Evolutionary conservation across 2,329 filamentous ascomycete genomes (phyloP), one percentile per base, ranked within the genome.

Genomic region (Venturia aucupariae): DNA sequence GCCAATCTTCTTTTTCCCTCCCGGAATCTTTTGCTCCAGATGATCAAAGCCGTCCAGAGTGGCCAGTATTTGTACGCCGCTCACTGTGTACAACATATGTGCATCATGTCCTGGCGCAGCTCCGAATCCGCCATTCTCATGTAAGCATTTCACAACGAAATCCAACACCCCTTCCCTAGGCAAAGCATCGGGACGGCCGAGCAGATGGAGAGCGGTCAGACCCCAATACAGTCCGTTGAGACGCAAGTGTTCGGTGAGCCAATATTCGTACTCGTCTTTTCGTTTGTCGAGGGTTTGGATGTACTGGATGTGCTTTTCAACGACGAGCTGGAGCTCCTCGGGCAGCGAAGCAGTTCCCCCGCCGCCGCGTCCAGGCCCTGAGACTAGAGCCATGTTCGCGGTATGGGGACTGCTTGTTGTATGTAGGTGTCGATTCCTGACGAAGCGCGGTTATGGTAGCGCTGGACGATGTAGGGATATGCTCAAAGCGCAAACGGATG

Each of bases 151-250:
- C 61, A 97, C 83, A n/a, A 97, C 90, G 77, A 96, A 99, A 69
- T 92, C 86, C 71, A 99, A 88, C 30, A 94, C 89, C 67, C 90
- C 86, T 63, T 87, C 82, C 63, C 90, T 86, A 13, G 93, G 89
- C 11, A 99, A 84, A 3, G 89, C 91, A 67, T 95, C 86, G 1
- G 92, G 90, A 64, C 84, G 87, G 60, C 87, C 85, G 66, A 99
- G 85, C 35, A 97, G 82, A 79, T 96, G 89, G 48, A 97, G 83
- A 7, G 93, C 89, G 7, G 88, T 94, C 65, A 99, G 78, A 17
- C 94, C 94, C 94, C 94, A 99, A 77, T 99, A 99, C 60, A 99
- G 84, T 55, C 94, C 94, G 74, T 94, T 97, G 65, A 99, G 84
- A 67, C 94, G 91, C 69, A 99, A 82, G 75, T 99, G 94, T 77